Conservation (phyloP, 2,329 filamentous ascomycete species). For the Pseudogymnoascus destructans region DNA sequence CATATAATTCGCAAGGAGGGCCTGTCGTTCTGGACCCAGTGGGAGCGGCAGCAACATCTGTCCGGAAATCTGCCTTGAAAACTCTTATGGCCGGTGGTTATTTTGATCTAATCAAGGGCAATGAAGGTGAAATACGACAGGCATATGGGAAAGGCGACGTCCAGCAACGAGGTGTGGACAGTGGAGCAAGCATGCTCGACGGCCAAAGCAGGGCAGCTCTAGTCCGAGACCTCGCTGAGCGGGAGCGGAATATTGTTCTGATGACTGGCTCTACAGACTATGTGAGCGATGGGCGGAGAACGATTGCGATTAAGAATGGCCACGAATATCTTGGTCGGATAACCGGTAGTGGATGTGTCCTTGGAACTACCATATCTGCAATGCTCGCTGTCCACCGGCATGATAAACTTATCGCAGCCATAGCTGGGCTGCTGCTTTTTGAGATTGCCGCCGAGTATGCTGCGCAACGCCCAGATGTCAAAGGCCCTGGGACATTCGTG, state of each 20-base stretch:
- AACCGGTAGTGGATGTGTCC: conserved; percentile 72
- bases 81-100: conserved; percentile 60
- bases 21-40: conserved; percentile 84
- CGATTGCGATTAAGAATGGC: conserved; percentile 61
- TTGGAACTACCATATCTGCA: conserved; percentile 70
- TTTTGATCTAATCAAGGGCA: conserved; percentile 85
- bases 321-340: conserved; percentile 56
- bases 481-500: conserved; percentile 76
- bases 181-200: conserved; percentile 41
- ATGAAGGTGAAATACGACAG: conserved; percentile 74
- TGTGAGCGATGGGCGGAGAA: conserved; percentile 58
- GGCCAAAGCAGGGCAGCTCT: conserved; percentile 45
- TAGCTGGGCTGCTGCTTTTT: conserved; percentile 64
- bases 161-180: conserved; percentile 78
- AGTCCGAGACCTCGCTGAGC: conserved; percentile 51
- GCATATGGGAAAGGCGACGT: conserved; percentile 45
- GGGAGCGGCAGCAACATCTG: conserved; percentile 68
- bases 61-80: conserved; percentile 59
- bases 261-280: conserved; percentile 73
- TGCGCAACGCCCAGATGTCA: conserved; percentile 55
- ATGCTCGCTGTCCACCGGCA: conserved; percentile 49
- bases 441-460: conserved; percentile 51
- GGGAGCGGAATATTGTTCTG: conserved; percentile 60
- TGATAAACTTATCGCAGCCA: conserved; percentile 57
- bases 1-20: conserved; percentile 66